These are phyloP conservation scores for Lojkania enalia DNA, from an alignment of 2,329 filamentous ascomycete species.

Conservation along the genomic window DNA sequence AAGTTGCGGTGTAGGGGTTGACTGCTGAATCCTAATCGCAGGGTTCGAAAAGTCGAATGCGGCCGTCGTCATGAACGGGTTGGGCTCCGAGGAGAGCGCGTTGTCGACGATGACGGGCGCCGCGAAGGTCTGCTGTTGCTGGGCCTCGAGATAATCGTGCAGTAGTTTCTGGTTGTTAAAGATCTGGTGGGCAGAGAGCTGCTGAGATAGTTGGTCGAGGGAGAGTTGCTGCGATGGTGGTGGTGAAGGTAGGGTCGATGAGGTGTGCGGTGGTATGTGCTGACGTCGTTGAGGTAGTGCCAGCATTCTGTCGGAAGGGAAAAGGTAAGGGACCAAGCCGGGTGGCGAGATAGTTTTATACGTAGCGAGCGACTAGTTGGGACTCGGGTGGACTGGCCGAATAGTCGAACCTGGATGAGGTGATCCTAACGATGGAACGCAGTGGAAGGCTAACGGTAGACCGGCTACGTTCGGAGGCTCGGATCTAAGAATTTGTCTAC, in stretches of 20 bases:
- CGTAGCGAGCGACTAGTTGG: constrained; percentile 30
- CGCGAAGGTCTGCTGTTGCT: constrained; percentile 33
- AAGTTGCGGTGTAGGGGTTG: constrained; percentile 43
- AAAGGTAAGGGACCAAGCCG: constrained; percentile 35
- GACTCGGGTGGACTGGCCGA: constrained; percentile 36
- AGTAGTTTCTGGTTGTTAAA: constrained; percentile 40
- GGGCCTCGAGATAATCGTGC: constrained; percentile 43
- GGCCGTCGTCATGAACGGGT: constrained; percentile 39
- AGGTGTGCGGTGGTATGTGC: constrained; percentile 30
- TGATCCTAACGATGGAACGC: constrained; percentile 37
- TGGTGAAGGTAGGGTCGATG: constrained; percentile 31
- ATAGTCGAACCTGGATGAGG: constrained; percentile 36
- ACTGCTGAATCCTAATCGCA: constrained; percentile 46
- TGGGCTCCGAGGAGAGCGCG: constrained; percentile 14
- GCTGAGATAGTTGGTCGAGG: constrained; percentile 33
- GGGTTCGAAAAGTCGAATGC: constrained; percentile 42
- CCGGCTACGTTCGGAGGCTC: constrained; percentile 32
- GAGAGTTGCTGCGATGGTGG: constrained; percentile 33
- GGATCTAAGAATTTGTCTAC: constrained; percentile 25
- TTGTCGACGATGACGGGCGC: constrained; percentile 16
- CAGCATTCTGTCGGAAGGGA: constrained; percentile 40
- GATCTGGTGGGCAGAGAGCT: constrained; percentile 30
- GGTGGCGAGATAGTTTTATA: constrained; percentile 47
- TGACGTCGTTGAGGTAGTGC: constrained; percentile 44
- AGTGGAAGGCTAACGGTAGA: constrained; percentile 28